Evolutionary conservation across 495 filamentous ascomycete genomes (phyloP).

Genomic region (Penicillium antarcticum): DNA sequence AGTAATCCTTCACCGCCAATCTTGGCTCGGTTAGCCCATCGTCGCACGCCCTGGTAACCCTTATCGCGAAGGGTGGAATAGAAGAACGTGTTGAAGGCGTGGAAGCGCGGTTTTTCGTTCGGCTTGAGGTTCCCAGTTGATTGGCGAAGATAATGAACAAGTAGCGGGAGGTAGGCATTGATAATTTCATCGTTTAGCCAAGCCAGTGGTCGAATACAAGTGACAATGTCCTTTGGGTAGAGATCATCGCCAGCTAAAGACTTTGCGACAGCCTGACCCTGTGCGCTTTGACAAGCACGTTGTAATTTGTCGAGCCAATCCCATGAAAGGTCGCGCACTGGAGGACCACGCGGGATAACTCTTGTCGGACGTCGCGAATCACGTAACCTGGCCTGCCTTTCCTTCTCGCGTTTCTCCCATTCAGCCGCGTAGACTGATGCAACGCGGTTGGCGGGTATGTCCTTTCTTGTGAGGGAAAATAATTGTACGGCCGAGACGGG

Average conservation of each 20-base stretch:
- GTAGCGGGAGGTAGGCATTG: slow-evolving; percentile 59
- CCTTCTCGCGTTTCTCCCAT: slow-evolving; percentile 24
- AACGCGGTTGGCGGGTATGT: slow-evolving; percentile 30
- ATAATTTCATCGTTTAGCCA: slow-evolving; percentile 90
- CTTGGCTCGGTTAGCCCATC: slow-evolving; percentile 55
- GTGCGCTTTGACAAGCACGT: slow-evolving; percentile 24
- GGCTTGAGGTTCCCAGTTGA: slow-evolving; percentile 39
- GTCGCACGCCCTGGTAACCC: slow-evolving; percentile 44
- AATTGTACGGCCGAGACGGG: slow-evolving; percentile 39
- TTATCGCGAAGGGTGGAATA: slow-evolving; percentile 56
- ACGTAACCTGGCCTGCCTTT: slow-evolving; percentile 6
- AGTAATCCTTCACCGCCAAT: slow-evolving; percentile 52
- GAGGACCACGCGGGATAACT: slow-evolving; percentile 23
- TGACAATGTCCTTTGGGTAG: slow-evolving; percentile 58
- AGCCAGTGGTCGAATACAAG: slow-evolving; percentile 44
- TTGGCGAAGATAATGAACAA: slow-evolving; percentile 59
- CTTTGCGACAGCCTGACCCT: slow-evolving; percentile 32
- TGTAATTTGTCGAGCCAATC: slow-evolving; percentile 44
- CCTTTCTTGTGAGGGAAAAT: slow-evolving; percentile 20
- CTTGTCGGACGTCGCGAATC: slow-evolving; percentile 15
- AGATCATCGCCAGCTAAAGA: slow-evolving; percentile 56
- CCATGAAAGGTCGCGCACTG: slow-evolving; percentile 41
- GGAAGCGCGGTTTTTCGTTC: slow-evolving; percentile 57
- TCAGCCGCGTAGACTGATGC: slow-evolving; percentile 31
- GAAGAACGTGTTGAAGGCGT: slow-evolving; percentile 72